Evolutionary conservation across 345 rosid genomes (phyloP), one percentile per base, ranked within the genome.

Genomic region (Excoecaria agallocha): DNA sequence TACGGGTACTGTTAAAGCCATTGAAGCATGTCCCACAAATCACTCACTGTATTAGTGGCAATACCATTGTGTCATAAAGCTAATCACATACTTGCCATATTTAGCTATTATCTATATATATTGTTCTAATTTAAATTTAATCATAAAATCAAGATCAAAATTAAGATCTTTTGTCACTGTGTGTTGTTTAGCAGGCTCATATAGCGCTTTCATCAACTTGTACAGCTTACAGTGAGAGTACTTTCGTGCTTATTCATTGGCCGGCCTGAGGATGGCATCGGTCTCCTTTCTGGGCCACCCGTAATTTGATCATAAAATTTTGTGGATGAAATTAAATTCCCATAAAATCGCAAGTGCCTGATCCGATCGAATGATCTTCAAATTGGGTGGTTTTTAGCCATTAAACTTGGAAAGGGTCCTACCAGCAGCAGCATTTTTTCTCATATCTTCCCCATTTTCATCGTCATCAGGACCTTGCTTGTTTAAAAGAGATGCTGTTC

Each of bases 241-340:
- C 55, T 74, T 69, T 37, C 63, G 13, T 46, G 22, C 50, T 66
- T 64, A 38, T 69, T 66, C 64, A 56, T 67, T 65, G 78, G 63
- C 67, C 56, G 70, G 75, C 79, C 74, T 30, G 30, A 30, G 9
- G 71, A 48, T 39, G 24, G 56, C 45, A 54, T 60, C 38, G 68
- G 83, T 82, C 74, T 84, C 71, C 52, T 66, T 59, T 75, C 68
- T 20, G 77, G 80, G 48, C 80, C 85, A 82, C 77, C 76, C 70
- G 65, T 45, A 13, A 49, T 61, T 77, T 43, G 6, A 61, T 81
- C 58, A 15, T 6, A 41, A 13, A 66, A 80, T 62, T 65, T 12
- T 80, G 84, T 78, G 84, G 82, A 69, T 73, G 65, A 61, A 37
- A 75, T 60, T 12, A 9, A 64, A 41, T 19, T 41, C 3, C 55